These are phyloP conservation scores for Stemphylium beticola DNA, from an alignment of 2,329 filamentous ascomycete species.

Conservation along the genomic window DNA sequence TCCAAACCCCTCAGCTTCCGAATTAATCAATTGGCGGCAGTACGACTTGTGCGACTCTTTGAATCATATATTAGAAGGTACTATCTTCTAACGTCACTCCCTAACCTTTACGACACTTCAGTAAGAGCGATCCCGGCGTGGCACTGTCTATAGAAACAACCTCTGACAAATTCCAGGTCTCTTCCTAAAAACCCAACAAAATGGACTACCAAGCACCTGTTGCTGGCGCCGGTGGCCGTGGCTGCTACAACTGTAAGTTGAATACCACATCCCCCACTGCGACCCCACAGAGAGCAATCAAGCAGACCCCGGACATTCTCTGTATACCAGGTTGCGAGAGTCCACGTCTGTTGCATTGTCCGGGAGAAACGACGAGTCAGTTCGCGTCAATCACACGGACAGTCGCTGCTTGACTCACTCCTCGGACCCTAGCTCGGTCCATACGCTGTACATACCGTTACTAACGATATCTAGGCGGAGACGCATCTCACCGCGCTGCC, in stretches of 20 bases:
- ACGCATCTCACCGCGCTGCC: constrained; percentile 57
- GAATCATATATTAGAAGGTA: constrained; percentile 13
- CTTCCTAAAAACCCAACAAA: constrained; percentile 25
- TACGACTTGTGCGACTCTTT: constrained; percentile 15
- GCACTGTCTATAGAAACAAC: constrained; percentile 5
- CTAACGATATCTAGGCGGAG: constrained; percentile 51
- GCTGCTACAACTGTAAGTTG: constrained; percentile 53
- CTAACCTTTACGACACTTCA: constrained; percentile 25
- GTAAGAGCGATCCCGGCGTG: constrained; percentile 24
- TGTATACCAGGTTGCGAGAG: neutral
- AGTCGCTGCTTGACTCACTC: neutral
- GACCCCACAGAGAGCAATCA: constrained; percentile 2
- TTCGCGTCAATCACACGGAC: neutral
- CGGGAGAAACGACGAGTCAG: neutral
- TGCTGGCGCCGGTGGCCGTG: constrained; percentile 46
- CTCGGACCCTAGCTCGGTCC: neutral
- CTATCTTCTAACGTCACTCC: constrained; percentile 28
- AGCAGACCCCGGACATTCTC: neutral
- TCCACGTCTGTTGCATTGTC: neutral
- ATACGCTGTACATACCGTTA: neutral
- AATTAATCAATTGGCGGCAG: constrained; percentile 24
- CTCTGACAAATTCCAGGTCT: constrained; percentile 34
- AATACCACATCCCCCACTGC: neutral
- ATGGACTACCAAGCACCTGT: constrained; percentile 49
- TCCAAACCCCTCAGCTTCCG: constrained; percentile 15